Base-by-base conservation (phyloP, 2,329 filamentous ascomycete genomes). In the Colletotrichum lindemuthianum region DNA sequence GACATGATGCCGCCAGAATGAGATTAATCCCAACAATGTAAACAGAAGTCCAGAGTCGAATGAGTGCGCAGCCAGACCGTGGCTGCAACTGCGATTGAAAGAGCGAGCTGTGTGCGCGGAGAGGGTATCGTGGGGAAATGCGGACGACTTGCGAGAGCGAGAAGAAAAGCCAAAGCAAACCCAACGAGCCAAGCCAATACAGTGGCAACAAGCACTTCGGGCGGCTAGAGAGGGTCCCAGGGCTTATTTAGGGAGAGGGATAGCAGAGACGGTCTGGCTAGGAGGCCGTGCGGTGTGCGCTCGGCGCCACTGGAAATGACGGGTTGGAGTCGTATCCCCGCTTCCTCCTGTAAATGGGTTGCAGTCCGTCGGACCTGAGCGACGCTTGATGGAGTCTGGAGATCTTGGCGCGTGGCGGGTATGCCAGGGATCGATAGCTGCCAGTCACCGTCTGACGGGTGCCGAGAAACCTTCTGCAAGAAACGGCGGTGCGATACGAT, bases 1-100 rank as follows among this genome's bases (percentile, higher is more conserved):
- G 86, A 87, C 86, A 88, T 88, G 71, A 67, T 75, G 75, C 45
- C 36, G 39, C 60, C 24, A 37, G 53, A 32, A 13, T 24, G 36
- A 32, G 37, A 13, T 47, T 53, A 57, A 52, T 47, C 24, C 24
- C 24, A 5, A 24, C 13, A 44, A 43, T 39, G 24, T 24, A 36
- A 48, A 52, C 32, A 54, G 9, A 43, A 47, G n/a, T 36, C 51
- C 8, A 37, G 10, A 12, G 36, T 7, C 32, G 8, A 37, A 24
- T 54, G 13, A 10, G 32, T 53, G 36, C 52, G 63, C 63, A 57
- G 50, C 52, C 52, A 66, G 63, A 49, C 44, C 13, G 53, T 66
- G 24, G 63, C 63, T 66, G 63, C 52, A 33, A 41, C 44, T 59
- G 54, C 51, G 57, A 33, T 39, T 44, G 50, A 60, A 48, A 54